Percentiles rank a stretch among this genome's conserved stretches.
Conservation (phyloP, 225 moss, liverwort and hornwort genomes). For the Pseudisothecium myosuroides region DNA sequence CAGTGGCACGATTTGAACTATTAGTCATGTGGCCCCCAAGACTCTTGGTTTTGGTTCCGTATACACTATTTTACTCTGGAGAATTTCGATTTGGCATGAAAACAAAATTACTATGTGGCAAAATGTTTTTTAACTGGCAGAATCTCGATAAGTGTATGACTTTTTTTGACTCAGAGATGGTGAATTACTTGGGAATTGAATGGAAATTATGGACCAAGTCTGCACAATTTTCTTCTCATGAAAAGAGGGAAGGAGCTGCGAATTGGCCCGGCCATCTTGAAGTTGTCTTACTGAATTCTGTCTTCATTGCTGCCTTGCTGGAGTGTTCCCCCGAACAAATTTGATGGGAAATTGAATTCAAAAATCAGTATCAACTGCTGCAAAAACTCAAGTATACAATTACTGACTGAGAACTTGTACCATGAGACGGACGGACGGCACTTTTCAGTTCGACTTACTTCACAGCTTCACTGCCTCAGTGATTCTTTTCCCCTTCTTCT, state of each 20-base stretch:
- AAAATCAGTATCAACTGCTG: not conserved
- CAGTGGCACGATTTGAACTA: not conserved
- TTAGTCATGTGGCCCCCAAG: not conserved
- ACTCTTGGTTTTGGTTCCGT: not conserved
- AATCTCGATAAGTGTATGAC: too few relatives aligned
- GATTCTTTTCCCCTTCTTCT: not conserved
- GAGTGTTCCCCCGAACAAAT: too few relatives aligned
- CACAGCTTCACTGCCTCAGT: not conserved
- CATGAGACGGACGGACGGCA: constrained; percentile 64
- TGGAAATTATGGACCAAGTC: not conserved
- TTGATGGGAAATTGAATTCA: too few relatives aligned
- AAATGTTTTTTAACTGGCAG: not conserved
- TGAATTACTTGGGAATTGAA: not conserved
- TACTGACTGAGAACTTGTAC: constrained; percentile 3
- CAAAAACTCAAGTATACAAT: not conserved
- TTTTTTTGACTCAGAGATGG: not conserved
- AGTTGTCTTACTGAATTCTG: not conserved
- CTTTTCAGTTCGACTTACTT: constrained; percentile 33
- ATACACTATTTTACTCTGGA: not conserved
- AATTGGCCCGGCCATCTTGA: not conserved
- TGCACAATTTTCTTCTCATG: not conserved
- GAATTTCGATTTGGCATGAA: not conserved
- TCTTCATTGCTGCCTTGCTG: not conserved
- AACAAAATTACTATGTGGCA: not conserved
- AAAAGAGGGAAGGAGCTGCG: not conserved